phyloP scores from a whole-genome alignment of 768 basidiomycete species.

The Pleurotus tuber-regium region DNA sequence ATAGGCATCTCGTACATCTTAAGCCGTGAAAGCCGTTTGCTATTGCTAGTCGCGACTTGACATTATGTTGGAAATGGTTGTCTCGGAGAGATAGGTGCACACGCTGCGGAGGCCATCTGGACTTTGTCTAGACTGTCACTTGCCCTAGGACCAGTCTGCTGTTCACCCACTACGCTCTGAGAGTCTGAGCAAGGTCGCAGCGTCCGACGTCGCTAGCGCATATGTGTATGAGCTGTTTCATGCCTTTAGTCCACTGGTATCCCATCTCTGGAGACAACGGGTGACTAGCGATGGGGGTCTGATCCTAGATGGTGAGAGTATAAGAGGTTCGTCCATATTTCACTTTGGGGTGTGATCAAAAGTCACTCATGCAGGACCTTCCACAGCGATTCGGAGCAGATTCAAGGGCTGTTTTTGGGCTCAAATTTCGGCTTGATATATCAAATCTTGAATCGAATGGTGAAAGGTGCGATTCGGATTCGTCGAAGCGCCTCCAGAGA shows the following conservation, averaged over 20 bases:
- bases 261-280: conserved; percentile 62
- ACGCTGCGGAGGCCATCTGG: conserved; percentile 69
- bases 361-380: conserved; percentile 28
- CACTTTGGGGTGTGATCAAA: neutral
- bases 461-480: no score
- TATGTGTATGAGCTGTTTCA: neutral
- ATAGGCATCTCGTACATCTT: conserved; percentile 62
- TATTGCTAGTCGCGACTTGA: neutral
- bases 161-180: conserved; percentile 61
- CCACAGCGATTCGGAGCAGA: no score
- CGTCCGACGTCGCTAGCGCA: neutral
- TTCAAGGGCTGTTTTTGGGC: no score
- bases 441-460: no score
- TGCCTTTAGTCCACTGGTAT: conserved; percentile 66
- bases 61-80: no score
- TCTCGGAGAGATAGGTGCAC: conserved; percentile 68
- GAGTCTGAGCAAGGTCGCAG: conserved; percentile 33
- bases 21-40: neutral
- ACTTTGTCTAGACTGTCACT: conserved; percentile 50
- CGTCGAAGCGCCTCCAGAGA: no score
- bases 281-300: conserved; percentile 51
- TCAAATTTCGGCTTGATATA: no score
- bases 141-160: conserved; percentile 57
- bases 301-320: conserved; percentile 59
- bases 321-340: conserved; percentile 41